Evolutionary conservation across 2,329 filamentous ascomycete species (phyloP), one percentile per base, ranked within the genome.

Genomic region (Ophiobolus disseminans): DNA sequence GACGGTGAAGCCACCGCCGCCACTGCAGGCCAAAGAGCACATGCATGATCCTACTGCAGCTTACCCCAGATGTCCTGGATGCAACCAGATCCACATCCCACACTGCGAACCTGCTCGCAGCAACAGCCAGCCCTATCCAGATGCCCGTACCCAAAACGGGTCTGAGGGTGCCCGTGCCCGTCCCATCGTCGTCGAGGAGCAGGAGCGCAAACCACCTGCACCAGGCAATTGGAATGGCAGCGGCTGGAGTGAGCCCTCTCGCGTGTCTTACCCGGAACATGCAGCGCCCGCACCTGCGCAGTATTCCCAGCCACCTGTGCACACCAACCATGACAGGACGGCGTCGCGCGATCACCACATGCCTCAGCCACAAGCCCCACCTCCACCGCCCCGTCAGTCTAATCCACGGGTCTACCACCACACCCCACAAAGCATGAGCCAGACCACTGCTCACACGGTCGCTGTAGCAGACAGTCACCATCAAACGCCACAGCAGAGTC

Each of bases 11-110:
- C 55, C 60, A 9, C 62, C 65, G 14, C 82, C 92, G 58, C 89
- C 88, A 50, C 81, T 96, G 40, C 90, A 95, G 74, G 92, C 91
- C 16, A 96, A 95, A 74, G 90, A 92, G 57, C 80, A 66, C 26
- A 65, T 65, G 48, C 58, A 55, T 3, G 60, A 66, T 9, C 45
- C 55, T 7, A 49, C 61, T 2, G 63, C 49, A 41, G 45, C 47
- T 28, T 62, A 60, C 22, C 48, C 58, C 19, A 53, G 51, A 10
- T 65, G 62, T 32, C 45, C 45, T 19, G 52, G 50, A 19, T 65
- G 62, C 39, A 58, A 50, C 25, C 58, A 55, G 21, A 54, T 58
- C 22, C 62, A 65, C 19, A 62, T 70, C 5, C 70, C 69, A 34
- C 69, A 72, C 43, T 69, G 61, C 53, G 66, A 61, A 40, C 56